A percentile compares a stretch with the other conserved stretches of the same genome.
Evolutionary conservation across 2,329 filamentous ascomycete genomes (phyloP).

Genomic region (Alternaria postmessia): DNA sequence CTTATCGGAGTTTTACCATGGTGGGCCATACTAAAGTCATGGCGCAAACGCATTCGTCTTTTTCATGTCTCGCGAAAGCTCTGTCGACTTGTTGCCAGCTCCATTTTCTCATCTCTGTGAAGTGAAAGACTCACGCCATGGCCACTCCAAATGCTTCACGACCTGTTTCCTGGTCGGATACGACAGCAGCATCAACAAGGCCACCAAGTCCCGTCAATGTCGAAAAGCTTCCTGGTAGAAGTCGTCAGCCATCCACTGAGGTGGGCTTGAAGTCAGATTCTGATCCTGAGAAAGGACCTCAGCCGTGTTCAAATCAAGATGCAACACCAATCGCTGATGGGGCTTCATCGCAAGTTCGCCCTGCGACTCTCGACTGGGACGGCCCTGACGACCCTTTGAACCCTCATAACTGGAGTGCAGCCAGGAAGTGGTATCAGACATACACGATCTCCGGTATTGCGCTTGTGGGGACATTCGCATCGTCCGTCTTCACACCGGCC

Average conservation of each 20-base stretch:
- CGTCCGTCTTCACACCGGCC: conserved; percentile 20
- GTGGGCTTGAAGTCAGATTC: neutral
- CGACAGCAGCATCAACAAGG: conserved; percentile 15
- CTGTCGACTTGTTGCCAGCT: neutral
- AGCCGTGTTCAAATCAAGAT: neutral
- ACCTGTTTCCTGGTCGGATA: conserved; percentile 9
- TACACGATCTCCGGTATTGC: conserved; percentile 20
- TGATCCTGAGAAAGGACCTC: neutral
- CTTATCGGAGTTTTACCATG: neutral
- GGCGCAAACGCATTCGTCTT: neutral
- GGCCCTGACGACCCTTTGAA: conserved; percentile 20
- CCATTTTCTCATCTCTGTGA: neutral
- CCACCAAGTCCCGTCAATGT: conserved; percentile 9
- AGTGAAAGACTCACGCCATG: neutral
- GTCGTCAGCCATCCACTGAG: neutral
- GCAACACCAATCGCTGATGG: neutral
- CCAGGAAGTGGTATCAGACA: conserved; percentile 22
- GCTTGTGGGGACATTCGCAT: conserved; percentile 19
- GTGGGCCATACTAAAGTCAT: conserved; percentile 3
- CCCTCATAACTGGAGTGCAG: conserved; percentile 20
- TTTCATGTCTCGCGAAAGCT: neutral
- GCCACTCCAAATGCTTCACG: neutral
- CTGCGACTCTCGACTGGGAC: conserved; percentile 19
- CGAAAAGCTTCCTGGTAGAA: conserved; percentile 1
- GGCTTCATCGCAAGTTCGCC: conserved; percentile 6